Conservation (phyloP, 106 monocot genomes). For the Dioscorea alata region DNA sequence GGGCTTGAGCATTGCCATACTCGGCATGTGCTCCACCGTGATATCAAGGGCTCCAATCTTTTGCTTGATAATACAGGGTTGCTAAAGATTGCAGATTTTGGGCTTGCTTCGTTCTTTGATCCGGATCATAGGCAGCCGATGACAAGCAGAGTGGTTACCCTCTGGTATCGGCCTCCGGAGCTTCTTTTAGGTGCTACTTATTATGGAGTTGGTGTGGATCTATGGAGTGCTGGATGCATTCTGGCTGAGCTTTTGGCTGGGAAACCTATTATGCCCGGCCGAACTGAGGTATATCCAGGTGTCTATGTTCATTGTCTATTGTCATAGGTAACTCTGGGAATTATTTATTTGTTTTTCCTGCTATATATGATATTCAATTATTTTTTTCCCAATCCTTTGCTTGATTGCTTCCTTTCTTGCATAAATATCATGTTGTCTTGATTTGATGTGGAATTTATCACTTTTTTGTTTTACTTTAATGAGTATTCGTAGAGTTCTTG, state of each 20-base stretch:
- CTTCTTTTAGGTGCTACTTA: conserved; percentile 35
- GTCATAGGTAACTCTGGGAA: no score
- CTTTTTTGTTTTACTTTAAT: no score
- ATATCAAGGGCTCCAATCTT: conserved; percentile 43
- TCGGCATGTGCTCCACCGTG: conserved; percentile 29
- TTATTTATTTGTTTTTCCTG: no score
- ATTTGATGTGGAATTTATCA: no score
- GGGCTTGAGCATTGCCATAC: conserved; percentile 40
- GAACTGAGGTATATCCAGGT: conserved; percentile 26
- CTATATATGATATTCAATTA: no score
- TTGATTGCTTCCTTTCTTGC: no score
- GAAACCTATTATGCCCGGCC: conserved; percentile 42
- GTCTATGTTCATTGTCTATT: no score
- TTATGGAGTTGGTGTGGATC: conserved; percentile 36
- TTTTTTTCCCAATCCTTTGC: no score
- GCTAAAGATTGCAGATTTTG: conserved; percentile 45
- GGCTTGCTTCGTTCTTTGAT: conserved; percentile 35
- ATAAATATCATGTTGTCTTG: no score
- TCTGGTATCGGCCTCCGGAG: conserved; percentile 40
- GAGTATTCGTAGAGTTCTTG: no score
- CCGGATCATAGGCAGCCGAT: conserved; percentile 36
- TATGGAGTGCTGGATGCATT: conserved; percentile 49
- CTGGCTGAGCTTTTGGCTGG: conserved; percentile 39
- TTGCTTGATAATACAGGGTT: conserved; percentile 30
- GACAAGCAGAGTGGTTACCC: conserved; percentile 45